Conservation (phyloP, 2,329 filamentous ascomycete species). For the Cercospora sp. region DNA sequence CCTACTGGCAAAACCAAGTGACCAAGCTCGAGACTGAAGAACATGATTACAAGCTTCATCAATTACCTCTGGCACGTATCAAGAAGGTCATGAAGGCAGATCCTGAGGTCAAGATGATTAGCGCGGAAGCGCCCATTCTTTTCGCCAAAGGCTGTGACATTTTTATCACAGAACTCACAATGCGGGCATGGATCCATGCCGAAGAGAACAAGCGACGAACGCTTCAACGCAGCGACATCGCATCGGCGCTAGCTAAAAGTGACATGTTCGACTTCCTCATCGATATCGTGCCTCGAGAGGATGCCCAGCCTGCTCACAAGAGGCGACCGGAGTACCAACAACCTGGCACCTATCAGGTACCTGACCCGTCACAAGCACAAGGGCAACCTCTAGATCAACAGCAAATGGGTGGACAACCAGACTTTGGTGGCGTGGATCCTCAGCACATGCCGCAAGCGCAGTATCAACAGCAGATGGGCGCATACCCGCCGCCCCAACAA, state of each 20-base stretch:
- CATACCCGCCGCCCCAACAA: constrained; percentile 82
- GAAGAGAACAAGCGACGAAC: constrained; percentile 98
- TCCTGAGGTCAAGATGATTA: constrained; percentile 99
- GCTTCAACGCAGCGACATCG: constrained; percentile 92
- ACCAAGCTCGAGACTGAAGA: constrained; percentile 90
- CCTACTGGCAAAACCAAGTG: constrained; percentile 99
- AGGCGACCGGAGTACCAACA: constrained; percentile 49
- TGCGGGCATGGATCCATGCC: constrained; percentile 99
- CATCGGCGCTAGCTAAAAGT: constrained; percentile 90
- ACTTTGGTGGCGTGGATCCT: constrained; percentile 39
- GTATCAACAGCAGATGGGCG: constrained; percentile 74
- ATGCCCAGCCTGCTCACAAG: constrained; percentile 83
- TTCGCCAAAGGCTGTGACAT: constrained; percentile 99
- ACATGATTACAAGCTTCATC: constrained; percentile 98
- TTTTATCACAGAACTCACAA: constrained; percentile 92
- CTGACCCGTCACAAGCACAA: constrained; percentile 55
- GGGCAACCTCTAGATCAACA: constrained; percentile 35
- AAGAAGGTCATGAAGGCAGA: constrained; percentile 99
- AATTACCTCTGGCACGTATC: constrained; percentile 93
- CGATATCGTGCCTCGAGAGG: constrained; percentile 95
- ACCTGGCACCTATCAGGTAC: constrained; percentile 46
- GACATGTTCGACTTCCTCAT: constrained; percentile 99
- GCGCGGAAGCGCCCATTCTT: constrained; percentile 92
- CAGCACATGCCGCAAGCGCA: constrained; percentile 43
- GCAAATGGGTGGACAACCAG: constrained; percentile 35